These are phyloP conservation scores for Alternaria sp. DNA, from an alignment of 2,329 filamentous ascomycete genomes.

Conservation along the genomic window DNA sequence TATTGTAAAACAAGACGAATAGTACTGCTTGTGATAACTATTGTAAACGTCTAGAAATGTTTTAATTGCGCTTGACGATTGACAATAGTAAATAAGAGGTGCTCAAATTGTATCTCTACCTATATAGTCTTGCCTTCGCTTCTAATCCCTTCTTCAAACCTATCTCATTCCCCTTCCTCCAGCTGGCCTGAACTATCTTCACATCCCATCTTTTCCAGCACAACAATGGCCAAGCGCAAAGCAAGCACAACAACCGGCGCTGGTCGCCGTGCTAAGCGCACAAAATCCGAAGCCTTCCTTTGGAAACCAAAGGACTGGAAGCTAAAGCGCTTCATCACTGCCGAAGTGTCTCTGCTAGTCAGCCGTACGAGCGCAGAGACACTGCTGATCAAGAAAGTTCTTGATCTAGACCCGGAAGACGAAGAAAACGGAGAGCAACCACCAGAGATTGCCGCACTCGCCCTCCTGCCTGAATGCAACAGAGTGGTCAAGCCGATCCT, in stretches of 20 bases:
- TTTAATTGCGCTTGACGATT: neutral
- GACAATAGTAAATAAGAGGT: neutral
- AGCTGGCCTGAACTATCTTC: slow-evolving; percentile 1
- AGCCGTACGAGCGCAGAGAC: slow-evolving; percentile 13
- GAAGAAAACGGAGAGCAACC: slow-evolving; percentile 14
- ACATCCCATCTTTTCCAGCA: neutral
- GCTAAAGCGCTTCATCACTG: neutral
- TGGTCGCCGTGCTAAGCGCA: neutral
- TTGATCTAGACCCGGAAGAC: slow-evolving; percentile 1
- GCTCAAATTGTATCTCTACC: neutral
- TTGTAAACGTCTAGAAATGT: neutral
- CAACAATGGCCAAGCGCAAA: slow-evolving; percentile 18
- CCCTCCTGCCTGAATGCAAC: slow-evolving; percentile 29
- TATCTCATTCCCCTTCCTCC: neutral
- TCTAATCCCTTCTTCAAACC: neutral
- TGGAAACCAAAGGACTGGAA: slow-evolving; percentile 20
- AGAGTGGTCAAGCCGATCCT: slow-evolving; percentile 30
- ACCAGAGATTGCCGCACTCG: slow-evolving; percentile 25
- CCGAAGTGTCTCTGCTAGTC: slow-evolving; percentile 11
- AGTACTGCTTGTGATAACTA: neutral
- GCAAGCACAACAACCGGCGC: neutral
- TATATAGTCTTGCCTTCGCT: neutral
- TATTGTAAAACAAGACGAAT: neutral
- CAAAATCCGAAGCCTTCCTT: slow-evolving; percentile 6
- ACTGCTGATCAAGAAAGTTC: slow-evolving; percentile 33